Base-by-base conservation (phyloP, 441 rosid species). In the Gossypium aridum region DNA sequence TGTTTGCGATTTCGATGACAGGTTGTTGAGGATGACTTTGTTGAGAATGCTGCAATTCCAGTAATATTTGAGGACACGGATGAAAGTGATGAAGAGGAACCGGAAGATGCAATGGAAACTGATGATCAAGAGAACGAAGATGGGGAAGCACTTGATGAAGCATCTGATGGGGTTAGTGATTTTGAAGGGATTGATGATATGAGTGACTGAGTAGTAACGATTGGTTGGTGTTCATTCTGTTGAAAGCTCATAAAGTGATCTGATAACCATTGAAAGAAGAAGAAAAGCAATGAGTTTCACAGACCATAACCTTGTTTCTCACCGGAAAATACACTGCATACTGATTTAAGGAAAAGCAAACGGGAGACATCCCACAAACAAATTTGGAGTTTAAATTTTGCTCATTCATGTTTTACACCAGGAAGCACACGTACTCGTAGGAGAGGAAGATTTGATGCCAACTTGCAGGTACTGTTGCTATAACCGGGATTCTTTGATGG, bases 21-120 rank as follows among this genome's bases (percentile, higher is more conserved):
- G 86, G 87, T 81, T 68, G 75, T 83, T 0, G 87, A 88, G 64
- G 97, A 92, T 5, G 79, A 60, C 26, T 71, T 71, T 3, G 98
- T 88, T 34, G 96, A 95, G 74, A 75, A 68, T 53, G 85, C 83
- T 26, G 71, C 64, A 3, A 56, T 68, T 55, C 98, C 97, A 0
- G 89, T 91, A 49, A 87, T 93, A 71, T 96, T 81, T 2, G 94
- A 92, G 82, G 94, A 87, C 80, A 81, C 76, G 7, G 90, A 86
- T 43, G 88, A 84, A 20, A 89, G 86, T 51, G 92, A 91, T 2
- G 88, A 84, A 43, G 84, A 84, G 26, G 87, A 76, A 56, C 75
- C 82, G 0, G 93, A 86, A 34, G 94, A 85, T 53, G 90, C 85
- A 45, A 92, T 89, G 89, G 94, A 91, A 61, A 86, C 85, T 3